Conservation (phyloP, 371 early-diverging fungal species). For the Capillidium heterosporum region DNA sequence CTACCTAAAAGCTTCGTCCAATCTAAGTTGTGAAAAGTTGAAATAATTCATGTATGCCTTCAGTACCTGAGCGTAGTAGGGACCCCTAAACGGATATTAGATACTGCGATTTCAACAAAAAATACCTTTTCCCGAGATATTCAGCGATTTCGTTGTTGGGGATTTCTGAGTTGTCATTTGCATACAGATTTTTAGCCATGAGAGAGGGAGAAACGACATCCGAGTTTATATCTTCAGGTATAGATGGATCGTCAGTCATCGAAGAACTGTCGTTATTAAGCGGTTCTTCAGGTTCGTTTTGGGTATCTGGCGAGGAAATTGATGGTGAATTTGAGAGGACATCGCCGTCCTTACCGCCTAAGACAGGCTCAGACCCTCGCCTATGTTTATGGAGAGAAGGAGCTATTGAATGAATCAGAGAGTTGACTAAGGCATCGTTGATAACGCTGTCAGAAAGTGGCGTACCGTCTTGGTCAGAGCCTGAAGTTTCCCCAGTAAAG, state of each 20-base stretch:
- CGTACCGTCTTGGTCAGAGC: not conserved
- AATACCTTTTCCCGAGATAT: constrained; percentile 2
- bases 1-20: constrained; percentile 68
- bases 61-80: constrained; percentile 31
- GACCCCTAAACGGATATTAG: constrained; percentile 10
- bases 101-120: not conserved
- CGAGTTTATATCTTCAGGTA: not conserved
- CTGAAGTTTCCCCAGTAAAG: not conserved
- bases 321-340: not conserved
- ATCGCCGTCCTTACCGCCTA: not conserved
- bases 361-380: not conserved
- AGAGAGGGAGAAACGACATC: not conserved
- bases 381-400: not conserved
- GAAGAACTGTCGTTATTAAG: not conserved
- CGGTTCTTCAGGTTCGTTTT: not conserved
- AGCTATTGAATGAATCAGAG: not conserved
- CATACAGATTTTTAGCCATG: not conserved
- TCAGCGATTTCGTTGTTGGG: not conserved
- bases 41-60: constrained; percentile 49
- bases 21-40: constrained; percentile 40
- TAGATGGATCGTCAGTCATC: not conserved
- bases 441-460: not conserved
- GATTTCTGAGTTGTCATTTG: not conserved
- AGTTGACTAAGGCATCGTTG: not conserved
- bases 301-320: not conserved